Base-by-base conservation (phyloP, 306 rosid species). In the Trichosanthes cucumerina region DNA sequence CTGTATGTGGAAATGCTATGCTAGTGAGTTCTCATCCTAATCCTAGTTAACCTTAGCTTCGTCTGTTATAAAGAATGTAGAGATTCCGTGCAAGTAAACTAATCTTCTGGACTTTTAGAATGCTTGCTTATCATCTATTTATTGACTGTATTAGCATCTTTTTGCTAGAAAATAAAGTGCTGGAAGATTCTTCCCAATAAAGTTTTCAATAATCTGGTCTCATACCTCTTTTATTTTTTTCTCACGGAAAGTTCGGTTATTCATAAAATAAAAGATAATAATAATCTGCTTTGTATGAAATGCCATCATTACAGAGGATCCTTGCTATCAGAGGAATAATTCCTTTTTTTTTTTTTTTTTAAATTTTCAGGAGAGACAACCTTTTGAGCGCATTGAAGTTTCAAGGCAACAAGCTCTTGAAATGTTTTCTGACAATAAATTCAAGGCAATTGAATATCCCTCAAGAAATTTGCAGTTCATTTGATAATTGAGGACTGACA, bases 381-480 rank as follows among this genome's bases (percentile, higher is more conserved):
- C 98, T 36, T 94, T 94, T 82, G 94, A 94, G 87, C 96, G 98
- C 65, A 89, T 94, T 86, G 98, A 94, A 87, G 98, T 94, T 26
- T 64, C 96, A 52, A 88, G 88, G 38, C 97, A 92, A 39, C 94
- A 92, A 72, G 98, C 98, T 1, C 93, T 94, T 65, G 91, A 92
- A 73, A 87, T 94, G 15, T 94, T 94, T 85, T 86, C 91, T 16
- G 98, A 92, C 78, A 92, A 94, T 83, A 85, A 80, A 80, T 94
- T 94, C 75, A 94, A 92, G 97, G 98, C 87, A 86, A 88, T 88
- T 59, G 63, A 49, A 43, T 46, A 65, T 43, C 58, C 62, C 73
- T 14, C 12, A 58, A 58, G n/a, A n/a, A 10, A 8, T 77, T 77
- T 62, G 49, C 62, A 74, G 79, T 84, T 54, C 18, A 11, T 52